Conservation (phyloP, 345 rosid species). For the Stellera chamaejasme region DNA sequence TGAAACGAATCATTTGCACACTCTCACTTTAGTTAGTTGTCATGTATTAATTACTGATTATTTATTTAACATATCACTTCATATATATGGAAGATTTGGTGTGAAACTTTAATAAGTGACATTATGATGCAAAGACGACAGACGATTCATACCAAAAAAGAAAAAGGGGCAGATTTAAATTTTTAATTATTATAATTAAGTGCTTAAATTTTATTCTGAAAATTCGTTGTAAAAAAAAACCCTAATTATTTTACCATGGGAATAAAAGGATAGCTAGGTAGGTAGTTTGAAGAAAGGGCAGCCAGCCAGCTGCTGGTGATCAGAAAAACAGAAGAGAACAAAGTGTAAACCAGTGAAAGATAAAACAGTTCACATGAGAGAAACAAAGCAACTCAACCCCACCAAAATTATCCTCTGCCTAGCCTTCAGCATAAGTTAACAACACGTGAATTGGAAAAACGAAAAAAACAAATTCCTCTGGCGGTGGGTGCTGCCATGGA, state of each 20-base stretch:
- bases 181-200: too few relatives aligned
- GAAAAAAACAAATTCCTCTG: slow-evolving; percentile 7
- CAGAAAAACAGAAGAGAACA: slow-evolving; percentile 28
- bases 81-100: too few relatives aligned
- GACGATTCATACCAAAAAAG: neutral
- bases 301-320: slow-evolving; percentile 15
- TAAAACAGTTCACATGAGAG: slow-evolving; percentile 34
- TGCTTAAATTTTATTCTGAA: neutral
- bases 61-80: too few relatives aligned
- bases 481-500: slow-evolving; percentile 38
- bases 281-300: too few relatives aligned
- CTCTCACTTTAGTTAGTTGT: too few relatives aligned
- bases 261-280: slow-evolving; percentile 10
- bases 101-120: too few relatives aligned
- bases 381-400: slow-evolving; percentile 27
- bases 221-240: slow-evolving; percentile 9
- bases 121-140: too few relatives aligned
- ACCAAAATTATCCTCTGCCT: slow-evolving; percentile 21
- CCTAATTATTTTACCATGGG: slow-evolving; percentile 24
- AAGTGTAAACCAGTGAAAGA: slow-evolving; percentile 19
- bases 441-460: slow-evolving; percentile 22
- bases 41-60: too few relatives aligned
- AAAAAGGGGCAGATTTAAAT: slow-evolving; percentile 2
- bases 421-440: slow-evolving; percentile 21
- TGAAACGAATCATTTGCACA: too few relatives aligned